phyloP scores from a whole-genome alignment of 2,329 filamentous ascomycete genomes.

The Alternaria hordeiaustralica region DNA sequence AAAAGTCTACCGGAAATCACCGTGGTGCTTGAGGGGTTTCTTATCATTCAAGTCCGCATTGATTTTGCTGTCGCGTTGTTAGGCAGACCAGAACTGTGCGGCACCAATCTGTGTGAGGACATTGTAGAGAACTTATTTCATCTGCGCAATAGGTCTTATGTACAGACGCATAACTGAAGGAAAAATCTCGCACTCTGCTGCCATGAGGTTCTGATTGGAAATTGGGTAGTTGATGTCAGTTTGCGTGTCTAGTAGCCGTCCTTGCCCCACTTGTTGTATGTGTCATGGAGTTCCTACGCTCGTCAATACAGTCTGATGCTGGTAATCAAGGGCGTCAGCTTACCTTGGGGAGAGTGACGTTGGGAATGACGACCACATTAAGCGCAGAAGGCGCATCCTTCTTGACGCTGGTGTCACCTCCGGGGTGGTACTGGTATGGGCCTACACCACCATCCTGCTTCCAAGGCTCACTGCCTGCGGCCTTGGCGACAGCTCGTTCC shows the following conservation, averaged over 20 bases:
- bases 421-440: slow-evolving; percentile 74
- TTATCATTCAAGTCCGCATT: background rate
- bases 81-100: background rate
- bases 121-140: slow-evolving; percentile 5
- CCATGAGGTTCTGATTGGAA: background rate
- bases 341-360: slow-evolving; percentile 85
- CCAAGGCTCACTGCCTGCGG: slow-evolving; percentile 87
- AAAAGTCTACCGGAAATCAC: background rate
- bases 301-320: background rate
- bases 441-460: slow-evolving; percentile 66
- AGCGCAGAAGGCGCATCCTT: slow-evolving; percentile 93
- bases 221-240: background rate
- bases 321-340: background rate
- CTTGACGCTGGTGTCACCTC: slow-evolving; percentile 78
- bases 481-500: slow-evolving; percentile 77
- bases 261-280: slow-evolving; percentile 99
- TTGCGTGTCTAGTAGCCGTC: slow-evolving; percentile 70
- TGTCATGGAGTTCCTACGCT: slow-evolving; percentile 82
- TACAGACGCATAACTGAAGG: slow-evolving; percentile 21
- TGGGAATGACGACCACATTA: slow-evolving; percentile 92
- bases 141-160: slow-evolving; percentile 19
- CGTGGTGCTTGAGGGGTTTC: background rate
- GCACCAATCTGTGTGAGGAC: background rate
- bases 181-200: background rate
- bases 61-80: background rate